Evolutionary conservation across 441 rosid genomes (phyloP), one percentile per base, ranked within the genome.

Genomic region (Adansonia grandidieri): DNA sequence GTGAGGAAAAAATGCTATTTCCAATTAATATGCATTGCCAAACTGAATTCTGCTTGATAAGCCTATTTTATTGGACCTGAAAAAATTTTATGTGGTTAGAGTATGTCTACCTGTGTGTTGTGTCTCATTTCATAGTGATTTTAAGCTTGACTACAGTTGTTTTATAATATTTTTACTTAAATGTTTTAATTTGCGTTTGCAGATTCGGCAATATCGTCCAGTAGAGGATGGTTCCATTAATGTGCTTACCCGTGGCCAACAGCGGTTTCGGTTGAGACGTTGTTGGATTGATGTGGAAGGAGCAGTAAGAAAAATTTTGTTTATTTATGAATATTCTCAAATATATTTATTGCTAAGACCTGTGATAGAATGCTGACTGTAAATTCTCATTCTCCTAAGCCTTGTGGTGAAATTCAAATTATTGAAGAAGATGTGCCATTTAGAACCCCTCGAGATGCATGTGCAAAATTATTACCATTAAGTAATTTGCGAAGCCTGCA

Each of bases 211-310:
- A 74, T 90, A 86, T 69, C 88, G 99, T 65, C 84, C 93, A 37
- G 81, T 94, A 80, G 93, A 89, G 78, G 97, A 94, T 85, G 97
- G 97, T 44, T 89, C 97, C 15, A 84, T 92, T 73, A 96, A 96
- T 80, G 90, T 95, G 66, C 89, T 96, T 69, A 91, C 97, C 80
- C 97, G 96, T 61, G 99, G 99, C 60, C 92, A 91, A 73, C 99
- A 96, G 77, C 90, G 99, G 63, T 92, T 94, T 84, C 88, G 80
- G 77, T 71, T 96, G 74, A 91, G 76, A 84, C 95, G 91, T 24
- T 85, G 86, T 58, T 94, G 97, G 97, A 87, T 86, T 80, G 99
- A 94, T 77, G 93, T 56, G n/a, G 98, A 90, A 84, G 96, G 98
- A 89, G 93, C 87, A 86, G 99, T 94, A 85, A 83, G 95, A 81